These are phyloP conservation scores for Sporobolomyces roseus DNA, from an alignment of 768 basidiomycete species.

Conservation along the genomic window DNA sequence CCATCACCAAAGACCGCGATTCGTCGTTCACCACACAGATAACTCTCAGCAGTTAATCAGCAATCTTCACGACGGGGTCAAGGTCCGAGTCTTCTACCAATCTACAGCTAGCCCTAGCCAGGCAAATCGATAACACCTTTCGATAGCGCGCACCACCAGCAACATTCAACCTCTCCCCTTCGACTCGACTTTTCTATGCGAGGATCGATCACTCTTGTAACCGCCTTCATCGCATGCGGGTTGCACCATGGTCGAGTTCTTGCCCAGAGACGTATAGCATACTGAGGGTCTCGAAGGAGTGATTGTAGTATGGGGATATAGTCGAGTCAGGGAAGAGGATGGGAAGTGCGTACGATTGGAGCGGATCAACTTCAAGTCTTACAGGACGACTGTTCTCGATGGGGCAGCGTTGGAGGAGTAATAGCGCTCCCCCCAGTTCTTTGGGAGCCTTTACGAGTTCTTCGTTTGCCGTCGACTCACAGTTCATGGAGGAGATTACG, in stretches of 20 bases:
- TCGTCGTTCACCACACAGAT: slow-evolving; percentile 29
- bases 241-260: background rate
- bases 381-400: too few relatives aligned
- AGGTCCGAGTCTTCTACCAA: slow-evolving; percentile 33
- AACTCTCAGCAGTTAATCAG: background rate
- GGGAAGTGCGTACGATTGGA: slow-evolving; percentile 9
- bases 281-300: slow-evolving; percentile 17
- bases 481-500: slow-evolving; percentile 11
- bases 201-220: slow-evolving; percentile 12
- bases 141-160: slow-evolving; percentile 29
- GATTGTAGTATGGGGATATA: too few relatives aligned
- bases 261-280: slow-evolving; percentile 1
- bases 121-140: slow-evolving; percentile 7
- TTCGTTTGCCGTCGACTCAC: too few relatives aligned
- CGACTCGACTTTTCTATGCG: background rate
- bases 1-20: slow-evolving; percentile 30
- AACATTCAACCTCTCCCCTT: background rate
- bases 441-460: too few relatives aligned
- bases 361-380: background rate
- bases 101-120: slow-evolving; percentile 1
- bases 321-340: background rate
- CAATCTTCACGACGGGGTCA: slow-evolving; percentile 28
- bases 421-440: too few relatives aligned
- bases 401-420: too few relatives aligned
- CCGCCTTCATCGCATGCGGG: background rate